Evolutionary conservation across 306 rosid species (phyloP), one percentile per base, ranked within the genome.

Genomic region (Fragaria ananassa): DNA sequence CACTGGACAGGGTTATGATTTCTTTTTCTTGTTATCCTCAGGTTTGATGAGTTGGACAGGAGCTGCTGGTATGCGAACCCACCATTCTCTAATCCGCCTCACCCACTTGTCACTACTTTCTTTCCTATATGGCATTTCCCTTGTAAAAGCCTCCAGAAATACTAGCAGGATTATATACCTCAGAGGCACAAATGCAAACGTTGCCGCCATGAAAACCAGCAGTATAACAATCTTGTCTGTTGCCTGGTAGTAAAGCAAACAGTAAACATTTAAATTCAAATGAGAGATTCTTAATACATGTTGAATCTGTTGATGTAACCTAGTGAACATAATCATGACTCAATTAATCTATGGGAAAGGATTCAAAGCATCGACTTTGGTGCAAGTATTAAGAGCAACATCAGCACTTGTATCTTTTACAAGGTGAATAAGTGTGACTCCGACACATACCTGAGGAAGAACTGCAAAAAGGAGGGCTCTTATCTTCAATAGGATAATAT

Each of bases 1-100:
- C 74, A 56, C 2, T 65, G 25, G 27, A 61, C 10, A 27, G 23
- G 17, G 21, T 45, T 69, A 79, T 77, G 86, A 82, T 82, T 85
- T 92, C 85, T 80, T 87, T 84, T 92, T 94, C 88, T 94, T 91
- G 77, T 45, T 27, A 57, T 86, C 93, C 10, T 74, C 91, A 31
- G 82, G 85, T 80, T 88, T 92, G 71, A 86, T 51, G 74, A 95
- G 95, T 70, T 81, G 89, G 65, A 95, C 96, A 10, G 97, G 98
- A 82, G 98, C 98, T 54, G 96, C 96, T n/a, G 97, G 98, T 76
- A 92, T 95, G 76, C 89, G 85, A 77, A 90, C 49, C 98, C 97
- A 94, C 98, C 98, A 94, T 85, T 94, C 97, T 81, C 86, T 94
- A 72, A 85, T 21, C 42, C 97, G 85, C 87, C 97, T 85, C 57